phyloP scores from a whole-genome alignment of 192 early-diverging fungal species.

The Backusella tarrabulga region DNA sequence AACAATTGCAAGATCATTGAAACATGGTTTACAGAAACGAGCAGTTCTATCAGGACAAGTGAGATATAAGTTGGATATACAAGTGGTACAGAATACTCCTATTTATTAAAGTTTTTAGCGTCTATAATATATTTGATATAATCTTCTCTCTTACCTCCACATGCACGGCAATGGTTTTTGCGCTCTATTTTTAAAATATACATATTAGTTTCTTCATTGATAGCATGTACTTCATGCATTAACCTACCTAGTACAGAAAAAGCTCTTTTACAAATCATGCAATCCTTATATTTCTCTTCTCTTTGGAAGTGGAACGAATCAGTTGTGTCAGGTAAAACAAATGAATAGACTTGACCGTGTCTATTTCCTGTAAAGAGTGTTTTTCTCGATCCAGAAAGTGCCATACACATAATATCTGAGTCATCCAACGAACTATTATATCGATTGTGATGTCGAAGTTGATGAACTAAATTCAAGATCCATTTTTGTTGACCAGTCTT shows the following conservation, averaged over 20 bases:
- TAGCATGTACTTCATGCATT: not conserved
- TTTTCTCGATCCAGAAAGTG: conserved; percentile 38
- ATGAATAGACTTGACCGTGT: conserved; percentile 44
- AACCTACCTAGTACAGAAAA: conserved; percentile 50
- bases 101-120: not conserved
- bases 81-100: conserved; percentile 18
- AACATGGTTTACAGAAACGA: conserved; percentile 20
- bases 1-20: not conserved
- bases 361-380: conserved; percentile 52
- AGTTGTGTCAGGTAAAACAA: conserved; percentile 52
- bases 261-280: conserved; percentile 47
- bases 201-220: not conserved
- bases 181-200: conserved; percentile 37
- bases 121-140: not conserved
- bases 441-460: conserved; percentile 42
- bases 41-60: conserved; percentile 20
- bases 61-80: conserved; percentile 10
- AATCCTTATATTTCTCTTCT: conserved; percentile 45
- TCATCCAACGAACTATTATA: conserved; percentile 20
- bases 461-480: conserved; percentile 34
- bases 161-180: conserved; percentile 50
- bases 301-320: conserved; percentile 49
- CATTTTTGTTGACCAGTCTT: conserved; percentile 35
- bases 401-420: conserved; percentile 42
- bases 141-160: conserved; percentile 38